Evolutionary conservation across 441 rosid species (phyloP), one percentile per base, ranked within the genome.

Genomic region (Brassica balearica): DNA sequence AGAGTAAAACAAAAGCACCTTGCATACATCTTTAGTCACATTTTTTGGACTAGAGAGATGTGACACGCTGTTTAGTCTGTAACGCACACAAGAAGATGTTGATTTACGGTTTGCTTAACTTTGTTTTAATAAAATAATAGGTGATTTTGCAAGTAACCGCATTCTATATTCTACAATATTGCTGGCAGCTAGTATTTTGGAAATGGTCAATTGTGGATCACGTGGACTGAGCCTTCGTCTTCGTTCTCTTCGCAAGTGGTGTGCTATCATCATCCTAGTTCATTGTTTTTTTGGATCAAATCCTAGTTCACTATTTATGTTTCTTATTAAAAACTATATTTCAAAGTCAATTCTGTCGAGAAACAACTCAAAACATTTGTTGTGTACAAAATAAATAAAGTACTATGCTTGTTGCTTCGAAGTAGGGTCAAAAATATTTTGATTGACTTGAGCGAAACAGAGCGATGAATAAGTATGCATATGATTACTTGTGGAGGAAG

Each of bases 131-230:
- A 23, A 62, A 51, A 10, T 61, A 62, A 70, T 3, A 64, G 71
- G 23, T 38, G 59, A 38, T 71, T 25, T 64, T 17, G 60, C 15
- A 43, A 77, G 68, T 65, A 71, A 71, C 72, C 67, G 66, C 29
- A 12, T 8, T 64, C 15, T 63, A 23, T 32, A 11, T 69, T 61
- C 43, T 12, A 11, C 23, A 6, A 38, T 2, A 56, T 17, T 27
- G 29, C 14, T 77, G 81, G 81, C 81, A 43, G 72, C 81, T 56
- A n/a, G 15, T 23, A 41, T 19, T 41, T 15, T 58, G 76, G 68
- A 71, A 65, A 19, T 65, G 55, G 81, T 77, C 81, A 77, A 77
- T 17, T 38, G 15, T 1, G 62, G 68, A 77, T 41, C 81, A 77
- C 67, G 81, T 71, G 77, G 68, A 27, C 32, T 19, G 61, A 64